Evolutionary conservation across 768 basidiomycete genomes (phyloP).

Genomic region (Panaeolus papilionaceus): DNA sequence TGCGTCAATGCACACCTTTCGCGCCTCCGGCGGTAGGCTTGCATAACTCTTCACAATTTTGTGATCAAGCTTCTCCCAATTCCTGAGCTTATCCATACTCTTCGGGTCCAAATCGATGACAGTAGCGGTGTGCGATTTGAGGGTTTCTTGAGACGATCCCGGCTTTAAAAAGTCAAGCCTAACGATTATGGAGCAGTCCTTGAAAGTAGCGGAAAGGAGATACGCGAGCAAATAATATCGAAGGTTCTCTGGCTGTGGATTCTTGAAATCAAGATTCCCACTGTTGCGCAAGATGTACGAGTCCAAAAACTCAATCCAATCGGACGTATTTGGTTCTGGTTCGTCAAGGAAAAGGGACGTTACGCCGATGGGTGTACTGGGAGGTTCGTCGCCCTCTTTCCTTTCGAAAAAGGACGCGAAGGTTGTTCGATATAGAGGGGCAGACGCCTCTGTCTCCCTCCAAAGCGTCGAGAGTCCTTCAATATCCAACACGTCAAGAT

Average conservation of each 20-base stretch:
- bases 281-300: conserved; percentile 48
- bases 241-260: conserved; percentile 49
- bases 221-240: conserved; percentile 76
- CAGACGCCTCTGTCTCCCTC: conserved; percentile 35
- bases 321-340: conserved; percentile 62
- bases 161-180: conserved; percentile 39
- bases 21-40: conserved; percentile 8
- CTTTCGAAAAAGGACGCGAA: conserved; percentile 30
- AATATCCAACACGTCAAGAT: conserved; percentile 84
- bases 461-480: conserved; percentile 72
- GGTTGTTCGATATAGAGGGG: conserved; percentile 30
- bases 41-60: conserved; percentile 52
- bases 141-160: conserved; percentile 21
- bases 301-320: conserved; percentile 71
- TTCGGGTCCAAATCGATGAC: conserved; percentile 92
- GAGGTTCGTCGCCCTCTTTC: conserved; percentile 22
- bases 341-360: conserved; percentile 36
- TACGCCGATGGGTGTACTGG: conserved; percentile 39
- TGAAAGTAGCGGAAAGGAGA: conserved; percentile 91
- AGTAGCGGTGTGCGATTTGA: conserved; percentile 48
- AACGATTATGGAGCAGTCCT: conserved; percentile 83
- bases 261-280: conserved; percentile 39
- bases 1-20: conserved; percentile 42
- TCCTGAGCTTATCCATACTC: conserved; percentile 60
- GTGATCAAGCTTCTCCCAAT: conserved; percentile 78